Evolutionary conservation across 2,329 filamentous ascomycete species (phyloP).

Genomic region (Diaporthe sp.): DNA sequence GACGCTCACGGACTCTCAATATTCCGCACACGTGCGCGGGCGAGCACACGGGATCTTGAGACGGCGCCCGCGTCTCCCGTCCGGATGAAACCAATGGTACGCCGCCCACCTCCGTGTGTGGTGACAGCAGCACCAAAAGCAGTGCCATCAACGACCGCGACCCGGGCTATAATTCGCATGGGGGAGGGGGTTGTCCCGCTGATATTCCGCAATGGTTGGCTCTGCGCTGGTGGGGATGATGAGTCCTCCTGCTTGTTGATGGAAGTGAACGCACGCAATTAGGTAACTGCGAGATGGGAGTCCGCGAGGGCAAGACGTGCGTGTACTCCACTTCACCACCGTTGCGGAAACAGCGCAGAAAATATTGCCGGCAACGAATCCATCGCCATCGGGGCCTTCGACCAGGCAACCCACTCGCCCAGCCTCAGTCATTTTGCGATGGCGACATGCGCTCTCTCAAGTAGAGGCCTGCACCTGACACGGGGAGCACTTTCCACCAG

Average conservation of each 20-base stretch:
- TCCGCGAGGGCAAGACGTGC: neutral
- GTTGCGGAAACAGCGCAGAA: neutral
- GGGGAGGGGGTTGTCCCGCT: neutral
- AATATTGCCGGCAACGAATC: neutral
- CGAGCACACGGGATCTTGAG: conserved; percentile 7
- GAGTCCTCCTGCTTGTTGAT: neutral
- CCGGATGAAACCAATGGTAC: conserved; percentile 1
- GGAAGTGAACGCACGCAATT: neutral
- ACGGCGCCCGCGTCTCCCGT: neutral
- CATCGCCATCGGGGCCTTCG: neutral
- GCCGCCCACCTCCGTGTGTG: neutral
- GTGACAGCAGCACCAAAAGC: neutral
- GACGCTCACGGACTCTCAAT: neutral
- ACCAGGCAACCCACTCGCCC: neutral
- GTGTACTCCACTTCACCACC: no score
- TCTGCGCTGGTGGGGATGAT: neutral
- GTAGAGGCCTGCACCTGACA: neutral
- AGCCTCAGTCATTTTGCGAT: neutral
- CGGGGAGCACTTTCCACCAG: neutral
- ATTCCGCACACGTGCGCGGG: neutral
- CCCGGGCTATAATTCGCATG: neutral
- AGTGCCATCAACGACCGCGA: neutral
- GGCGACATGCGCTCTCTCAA: neutral
- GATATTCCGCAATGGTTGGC: neutral
- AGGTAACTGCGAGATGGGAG: neutral